Conservation (phyloP, 768 basidiomycete genomes). For the Sarcodon sp. region DNA sequence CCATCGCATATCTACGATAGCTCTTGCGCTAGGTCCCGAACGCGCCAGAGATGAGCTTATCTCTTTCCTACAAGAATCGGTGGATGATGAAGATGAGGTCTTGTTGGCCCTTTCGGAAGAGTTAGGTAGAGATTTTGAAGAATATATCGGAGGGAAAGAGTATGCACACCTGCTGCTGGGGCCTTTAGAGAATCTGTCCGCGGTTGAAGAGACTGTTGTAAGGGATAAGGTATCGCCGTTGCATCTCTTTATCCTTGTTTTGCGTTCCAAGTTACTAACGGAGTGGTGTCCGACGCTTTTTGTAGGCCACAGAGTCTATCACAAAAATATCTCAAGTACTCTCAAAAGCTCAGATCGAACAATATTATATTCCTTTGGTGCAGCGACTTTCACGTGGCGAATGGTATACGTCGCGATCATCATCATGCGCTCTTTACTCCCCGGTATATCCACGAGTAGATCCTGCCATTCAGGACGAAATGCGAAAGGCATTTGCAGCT, state of each 20-base stretch:
- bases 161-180: slow-evolving; percentile 81
- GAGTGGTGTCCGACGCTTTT: background rate
- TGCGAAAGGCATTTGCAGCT: slow-evolving; percentile 72
- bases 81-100: slow-evolving; percentile 99
- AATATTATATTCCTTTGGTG: slow-evolving; percentile 83
- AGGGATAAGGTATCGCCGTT: slow-evolving; percentile 77
- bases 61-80: slow-evolving; percentile 95
- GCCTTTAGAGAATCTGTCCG: slow-evolving; percentile 89
- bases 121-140: slow-evolving; percentile 81
- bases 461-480: slow-evolving; percentile 65
- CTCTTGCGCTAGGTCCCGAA: slow-evolving; percentile 89
- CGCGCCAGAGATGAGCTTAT: slow-evolving; percentile 92
- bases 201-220: slow-evolving; percentile 95
- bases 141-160: slow-evolving; percentile 87
- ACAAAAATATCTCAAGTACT: slow-evolving; percentile 77
- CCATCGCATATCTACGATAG: slow-evolving; percentile 95
- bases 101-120: slow-evolving; percentile 93
- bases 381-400: slow-evolving; percentile 85
- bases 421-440: slow-evolving; percentile 86
- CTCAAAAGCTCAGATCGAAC: slow-evolving; percentile 71
- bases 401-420: slow-evolving; percentile 98
- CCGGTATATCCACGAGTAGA: slow-evolving; percentile 80
- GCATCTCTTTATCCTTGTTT: no score
- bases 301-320: slow-evolving; percentile 89
- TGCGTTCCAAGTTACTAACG: background rate